A percentile compares a stretch with the other conserved stretches of the same genome.
These are phyloP conservation scores for Persicaria maculosa DNA, from an alignment of 148 eudicot genomes.

Conservation along the genomic window DNA sequence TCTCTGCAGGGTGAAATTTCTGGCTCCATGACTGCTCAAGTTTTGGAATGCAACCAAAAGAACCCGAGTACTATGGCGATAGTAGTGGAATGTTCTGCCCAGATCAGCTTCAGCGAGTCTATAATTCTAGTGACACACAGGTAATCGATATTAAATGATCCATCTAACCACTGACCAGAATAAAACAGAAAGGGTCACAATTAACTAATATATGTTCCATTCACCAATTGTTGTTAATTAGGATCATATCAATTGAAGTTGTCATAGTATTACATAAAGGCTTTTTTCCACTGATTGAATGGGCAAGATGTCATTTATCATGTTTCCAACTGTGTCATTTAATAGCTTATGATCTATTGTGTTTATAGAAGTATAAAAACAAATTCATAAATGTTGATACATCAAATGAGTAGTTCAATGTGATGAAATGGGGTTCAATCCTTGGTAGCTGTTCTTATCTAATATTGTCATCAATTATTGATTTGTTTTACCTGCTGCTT, in stretches of 20 bases:
- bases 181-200: neutral
- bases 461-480: neutral
- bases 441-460: neutral
- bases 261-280: no score
- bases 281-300: no score
- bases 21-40: constrained; percentile 50
- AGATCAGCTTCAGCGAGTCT: constrained; percentile 35
- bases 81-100: constrained; percentile 44
- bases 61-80: constrained; percentile 62
- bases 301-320: no score
- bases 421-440: no score
- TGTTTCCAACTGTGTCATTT: no score
- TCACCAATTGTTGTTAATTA: neutral
- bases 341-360: no score
- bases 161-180: no score
- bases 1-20: constrained; percentile 55
- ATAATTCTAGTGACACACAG: constrained; percentile 46
- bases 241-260: neutral
- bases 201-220: neutral
- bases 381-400: no score
- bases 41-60: constrained; percentile 52
- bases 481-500: neutral
- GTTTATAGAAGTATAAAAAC: no score
- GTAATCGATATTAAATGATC: constrained; percentile 17
- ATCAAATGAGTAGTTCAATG: no score